A percentile compares a stretch with the other conserved stretches of the same genome.
These are phyloP conservation scores for Citrus inodora DNA, from an alignment of 345 rosid species.

Conservation along the genomic window DNA sequence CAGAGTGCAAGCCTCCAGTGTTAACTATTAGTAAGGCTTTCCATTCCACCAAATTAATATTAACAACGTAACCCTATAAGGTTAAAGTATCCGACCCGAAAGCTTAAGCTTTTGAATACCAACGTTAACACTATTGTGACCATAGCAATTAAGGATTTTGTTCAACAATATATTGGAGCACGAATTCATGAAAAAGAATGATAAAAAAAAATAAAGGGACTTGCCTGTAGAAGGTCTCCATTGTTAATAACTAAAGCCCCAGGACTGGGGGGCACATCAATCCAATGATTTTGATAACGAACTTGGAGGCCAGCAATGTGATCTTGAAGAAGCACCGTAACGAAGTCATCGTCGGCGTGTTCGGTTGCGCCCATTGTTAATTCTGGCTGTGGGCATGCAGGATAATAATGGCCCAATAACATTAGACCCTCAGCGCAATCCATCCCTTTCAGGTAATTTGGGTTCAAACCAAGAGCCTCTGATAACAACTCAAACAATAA, in stretches of 20 bases:
- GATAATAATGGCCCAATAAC: conserved; percentile 51
- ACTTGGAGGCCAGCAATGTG: conserved; percentile 27
- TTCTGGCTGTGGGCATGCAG: conserved; percentile 56
- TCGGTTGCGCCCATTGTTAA: conserved; percentile 43
- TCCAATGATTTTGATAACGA: conserved; percentile 20
- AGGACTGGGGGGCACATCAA: conserved; percentile 14
- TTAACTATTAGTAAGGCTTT: too few species aligned
- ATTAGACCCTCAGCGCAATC: conserved; percentile 34
- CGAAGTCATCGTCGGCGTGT: conserved; percentile 46
- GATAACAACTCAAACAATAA: conserved; percentile 45
- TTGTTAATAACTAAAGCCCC: conserved; percentile 22
- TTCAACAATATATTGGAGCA: too few species aligned
- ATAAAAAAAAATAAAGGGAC: not conserved
- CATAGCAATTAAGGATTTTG: too few species aligned
- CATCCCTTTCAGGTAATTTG: conserved; percentile 35
- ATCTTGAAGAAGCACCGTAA: conserved; percentile 46
- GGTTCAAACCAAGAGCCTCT: conserved; percentile 49
- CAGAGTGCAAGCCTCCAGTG: too few species aligned
- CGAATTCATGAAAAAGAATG: not conserved
- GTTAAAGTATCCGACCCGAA: not conserved
- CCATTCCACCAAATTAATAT: too few species aligned
- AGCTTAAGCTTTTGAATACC: not conserved
- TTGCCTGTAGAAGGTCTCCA: conserved; percentile 28
- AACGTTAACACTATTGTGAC: not conserved
- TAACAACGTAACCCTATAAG: too few species aligned